phyloP scores from a whole-genome alignment of 2,329 filamentous ascomycete genomes.

The Cladosporium sp. region DNA sequence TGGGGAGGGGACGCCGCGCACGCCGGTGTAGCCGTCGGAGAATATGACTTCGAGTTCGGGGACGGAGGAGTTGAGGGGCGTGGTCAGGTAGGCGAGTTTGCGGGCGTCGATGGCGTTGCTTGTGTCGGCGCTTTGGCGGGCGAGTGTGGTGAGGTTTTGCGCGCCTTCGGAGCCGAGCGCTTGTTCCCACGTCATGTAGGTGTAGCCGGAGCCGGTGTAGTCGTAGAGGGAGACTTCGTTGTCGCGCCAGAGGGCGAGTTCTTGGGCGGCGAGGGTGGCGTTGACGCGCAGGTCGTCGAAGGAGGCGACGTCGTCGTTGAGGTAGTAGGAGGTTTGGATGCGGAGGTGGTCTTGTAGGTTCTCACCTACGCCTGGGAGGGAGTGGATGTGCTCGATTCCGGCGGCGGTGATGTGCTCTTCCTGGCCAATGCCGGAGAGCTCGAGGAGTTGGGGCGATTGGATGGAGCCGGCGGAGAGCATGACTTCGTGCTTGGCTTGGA shows the following conservation, averaged over 20 bases:
- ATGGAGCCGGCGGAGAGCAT: conserved; percentile 26
- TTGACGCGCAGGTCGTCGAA: conserved; percentile 32
- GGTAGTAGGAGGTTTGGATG: conserved; percentile 25
- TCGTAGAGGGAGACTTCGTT: conserved; percentile 37
- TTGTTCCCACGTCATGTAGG: conserved; percentile 42
- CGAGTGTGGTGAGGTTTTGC: conserved; percentile 22
- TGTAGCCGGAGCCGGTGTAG: conserved; percentile 37
- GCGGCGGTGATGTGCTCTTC: conserved; percentile 14
- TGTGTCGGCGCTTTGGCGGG: conserved; percentile 17
- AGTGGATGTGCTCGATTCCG: conserved; percentile 18
- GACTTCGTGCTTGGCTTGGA: conserved; percentile 23
- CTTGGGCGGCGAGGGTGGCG: conserved; percentile 33
- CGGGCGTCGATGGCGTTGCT: conserved; percentile 31
- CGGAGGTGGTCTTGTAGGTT: conserved; percentile 27
- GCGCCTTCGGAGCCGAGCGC: conserved; percentile 32
- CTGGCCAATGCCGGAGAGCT: conserved; percentile 23
- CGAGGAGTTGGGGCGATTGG: conserved; percentile 27
- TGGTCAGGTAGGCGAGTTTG: conserved; percentile 39
- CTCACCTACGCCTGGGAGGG: conserved; percentile 19
- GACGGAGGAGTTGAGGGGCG: conserved; percentile 27
- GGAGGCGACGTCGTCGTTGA: conserved; percentile 31
- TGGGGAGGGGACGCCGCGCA: conserved; percentile 33
- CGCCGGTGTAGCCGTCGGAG: conserved; percentile 45
- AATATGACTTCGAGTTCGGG: conserved; percentile 44
- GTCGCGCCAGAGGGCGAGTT: conserved; percentile 35